Base-by-base conservation (phyloP, 179 eudicot species). In the Carnegiea gigantea region DNA sequence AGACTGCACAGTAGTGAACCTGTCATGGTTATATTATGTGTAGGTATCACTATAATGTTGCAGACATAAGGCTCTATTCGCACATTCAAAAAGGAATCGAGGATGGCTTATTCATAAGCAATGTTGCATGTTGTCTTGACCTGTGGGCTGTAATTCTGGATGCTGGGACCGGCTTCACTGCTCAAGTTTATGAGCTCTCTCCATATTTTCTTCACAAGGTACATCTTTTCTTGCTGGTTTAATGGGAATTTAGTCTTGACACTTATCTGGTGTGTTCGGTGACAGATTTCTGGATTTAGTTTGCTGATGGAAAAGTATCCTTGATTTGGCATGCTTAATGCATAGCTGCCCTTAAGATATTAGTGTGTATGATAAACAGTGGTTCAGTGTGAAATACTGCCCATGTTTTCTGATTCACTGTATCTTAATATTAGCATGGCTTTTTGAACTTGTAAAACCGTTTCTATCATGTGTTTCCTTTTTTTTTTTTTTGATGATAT, bases 171-270 rank as follows among this genome's bases (percentile, higher is more conserved):
- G 73, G 46, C 33, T 30, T 30, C 15, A 70, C 73, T 17, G 73
- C 33, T 30, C 73, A 70, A 70, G 73, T 70, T 70, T 70, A 70
- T 28, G 73, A 70, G 15, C 73, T 70, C 73, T 70, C 73, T 33
- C 73, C 73, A 30, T 70, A 70, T 70, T 70, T 70, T 70, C 73
- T 70, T 70, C 73, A 70, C 73, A 91, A 90, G 94, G 94, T 91
- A 82, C 18, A 38, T 59, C 1, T 40, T 7, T 38, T 64, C 28
- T 79, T 70, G 51, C 38, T 23, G 5, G 5, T 17, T 43, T 17
- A 44, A 33, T 38, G 2, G 48, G 54, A 14, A 26, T 60, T 60
- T 24, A 48, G 33, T 11, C 9, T 18, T 28, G 6, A 6, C 14
- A 1, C 48, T 44, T 48, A 24, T 14, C 9, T 28, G 46, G 46